phyloP scores from a whole-genome alignment of 2,329 filamentous ascomycete species.

The Pseudogymnoascus sp. region DNA sequence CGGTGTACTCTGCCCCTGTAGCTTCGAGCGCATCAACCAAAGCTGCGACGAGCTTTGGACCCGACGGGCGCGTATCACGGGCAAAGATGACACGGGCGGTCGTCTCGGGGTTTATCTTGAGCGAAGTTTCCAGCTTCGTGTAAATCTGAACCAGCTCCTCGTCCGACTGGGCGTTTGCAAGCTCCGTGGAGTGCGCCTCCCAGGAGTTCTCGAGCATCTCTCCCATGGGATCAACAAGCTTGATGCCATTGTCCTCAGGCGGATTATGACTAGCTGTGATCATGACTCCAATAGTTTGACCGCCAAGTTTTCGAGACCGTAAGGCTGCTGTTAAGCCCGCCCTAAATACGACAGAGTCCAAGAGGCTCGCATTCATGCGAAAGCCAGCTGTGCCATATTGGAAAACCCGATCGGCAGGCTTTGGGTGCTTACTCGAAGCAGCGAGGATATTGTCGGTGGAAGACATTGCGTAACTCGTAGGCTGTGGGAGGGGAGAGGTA shows the following conservation, averaged over 20 bases:
- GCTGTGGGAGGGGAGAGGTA: background rate
- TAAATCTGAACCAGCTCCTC: slow-evolving; percentile 69
- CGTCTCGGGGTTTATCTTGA: slow-evolving; percentile 64
- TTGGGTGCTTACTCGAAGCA: slow-evolving; percentile 55
- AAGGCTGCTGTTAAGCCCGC: slow-evolving; percentile 84
- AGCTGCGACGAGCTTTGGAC: slow-evolving; percentile 70
- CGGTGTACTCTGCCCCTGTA: slow-evolving; percentile 63
- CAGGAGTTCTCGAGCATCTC: slow-evolving; percentile 97
- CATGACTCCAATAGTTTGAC: slow-evolving; percentile 93
- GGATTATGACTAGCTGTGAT: slow-evolving; percentile 92
- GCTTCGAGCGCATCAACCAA: slow-evolving; percentile 73
- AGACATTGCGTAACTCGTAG: slow-evolving; percentile 33
- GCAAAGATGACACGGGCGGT: slow-evolving; percentile 80
- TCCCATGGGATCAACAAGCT: slow-evolving; percentile 93
- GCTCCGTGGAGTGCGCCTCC: slow-evolving; percentile 79
- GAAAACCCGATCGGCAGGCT: slow-evolving; percentile 45
- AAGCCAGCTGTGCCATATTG: slow-evolving; percentile 62
- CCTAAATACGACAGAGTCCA: slow-evolving; percentile 86
- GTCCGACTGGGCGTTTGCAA: slow-evolving; percentile 77
- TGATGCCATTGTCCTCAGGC: slow-evolving; percentile 82
- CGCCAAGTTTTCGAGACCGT: slow-evolving; percentile 79
- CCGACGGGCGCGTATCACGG: slow-evolving; percentile 87
- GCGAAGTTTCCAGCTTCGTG: slow-evolving; percentile 62
- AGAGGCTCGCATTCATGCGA: slow-evolving; percentile 65
- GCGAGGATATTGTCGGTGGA: slow-evolving; percentile 42